Evolutionary conservation across 805 yeast genomes (phyloP).

Genomic region (Saccharomycopsis vini): DNA sequence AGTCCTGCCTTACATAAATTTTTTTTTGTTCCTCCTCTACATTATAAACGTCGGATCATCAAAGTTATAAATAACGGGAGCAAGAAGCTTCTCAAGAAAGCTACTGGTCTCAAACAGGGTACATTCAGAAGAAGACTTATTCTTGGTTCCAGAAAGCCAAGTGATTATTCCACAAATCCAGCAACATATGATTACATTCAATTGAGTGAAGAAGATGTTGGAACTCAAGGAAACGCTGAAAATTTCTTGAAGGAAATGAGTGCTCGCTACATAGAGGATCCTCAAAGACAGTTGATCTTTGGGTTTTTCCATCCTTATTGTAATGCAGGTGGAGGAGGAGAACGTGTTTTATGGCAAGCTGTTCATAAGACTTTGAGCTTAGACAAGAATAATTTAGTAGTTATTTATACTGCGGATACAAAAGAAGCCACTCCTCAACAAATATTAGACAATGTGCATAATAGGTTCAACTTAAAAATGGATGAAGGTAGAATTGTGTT

Average conservation of each 20-base stretch:
- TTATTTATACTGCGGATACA: constrained; percentile 63
- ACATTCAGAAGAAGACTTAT: constrained; percentile 8
- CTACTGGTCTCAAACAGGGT: constrained; percentile 8
- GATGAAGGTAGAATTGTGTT: constrained; percentile 50
- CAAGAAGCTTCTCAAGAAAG: not conserved
- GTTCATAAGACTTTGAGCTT: constrained; percentile 56
- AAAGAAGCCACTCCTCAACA: constrained; percentile 37
- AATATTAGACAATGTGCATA: constrained; percentile 43
- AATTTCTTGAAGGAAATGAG: constrained; percentile 9
- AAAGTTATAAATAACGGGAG: not conserved
- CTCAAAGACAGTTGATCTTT: constrained; percentile 37
- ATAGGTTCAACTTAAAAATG: constrained; percentile 47
- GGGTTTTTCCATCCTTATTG: constrained; percentile 97
- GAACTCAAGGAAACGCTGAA: not conserved
- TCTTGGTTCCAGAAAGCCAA: constrained; percentile 9
- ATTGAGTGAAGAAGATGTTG: constrained; percentile 2
- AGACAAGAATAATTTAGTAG: constrained; percentile 44
- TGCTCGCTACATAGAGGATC: constrained; percentile 23
- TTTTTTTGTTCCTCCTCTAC: constrained; percentile 11
- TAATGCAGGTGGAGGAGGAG: constrained; percentile 98
- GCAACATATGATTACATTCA: not conserved
- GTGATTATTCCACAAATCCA: constrained; percentile 1
- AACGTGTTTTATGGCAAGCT: constrained; percentile 92
- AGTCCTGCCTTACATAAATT: constrained; percentile 4
- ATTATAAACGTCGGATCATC: constrained; percentile 7